A percentile compares a stretch with the other conserved stretches of the same genome.
These are phyloP conservation scores for Tylopilus sp. DNA, from an alignment of 1,284 basidiomycete species.

Conservation along the genomic window DNA sequence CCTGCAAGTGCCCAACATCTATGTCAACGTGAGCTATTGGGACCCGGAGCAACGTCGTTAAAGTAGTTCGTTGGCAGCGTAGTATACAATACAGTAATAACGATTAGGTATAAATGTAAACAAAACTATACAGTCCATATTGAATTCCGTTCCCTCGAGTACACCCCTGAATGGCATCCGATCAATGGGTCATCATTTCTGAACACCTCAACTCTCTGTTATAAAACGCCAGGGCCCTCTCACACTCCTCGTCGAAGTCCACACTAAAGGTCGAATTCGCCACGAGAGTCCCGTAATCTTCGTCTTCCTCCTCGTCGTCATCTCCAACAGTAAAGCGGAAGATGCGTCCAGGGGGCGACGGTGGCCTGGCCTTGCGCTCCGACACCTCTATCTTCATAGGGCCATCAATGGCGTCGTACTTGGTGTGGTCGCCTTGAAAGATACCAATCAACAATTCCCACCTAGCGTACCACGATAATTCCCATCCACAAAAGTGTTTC, in stretches of 20 bases:
- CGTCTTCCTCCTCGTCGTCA: slow-evolving; percentile 25
- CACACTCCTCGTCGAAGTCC: slow-evolving; percentile 30
- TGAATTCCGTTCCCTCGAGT: background rate
- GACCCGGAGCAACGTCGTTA: no score
- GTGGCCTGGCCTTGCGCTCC: background rate
- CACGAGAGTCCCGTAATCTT: slow-evolving; percentile 30
- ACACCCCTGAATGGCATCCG: background rate
- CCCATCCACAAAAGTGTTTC: slow-evolving; percentile 21
- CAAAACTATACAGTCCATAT: slow-evolving; percentile 25
- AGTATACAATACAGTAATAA: slow-evolving; percentile 2
- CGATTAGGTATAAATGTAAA: slow-evolving; percentile 20
- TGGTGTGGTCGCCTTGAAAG: slow-evolving; percentile 19
- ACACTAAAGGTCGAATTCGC: slow-evolving; percentile 17
- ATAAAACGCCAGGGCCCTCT: slow-evolving; percentile 31
- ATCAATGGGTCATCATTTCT: slow-evolving; percentile 3
- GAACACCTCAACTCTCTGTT: slow-evolving; percentile 9
- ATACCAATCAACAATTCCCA: slow-evolving; percentile 31
- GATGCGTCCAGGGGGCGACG: slow-evolving; percentile 4
- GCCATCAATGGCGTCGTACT: background rate
- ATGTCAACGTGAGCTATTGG: no score
- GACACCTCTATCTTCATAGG: background rate
- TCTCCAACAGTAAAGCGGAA: slow-evolving; percentile 13
- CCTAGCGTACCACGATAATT: slow-evolving; percentile 31
- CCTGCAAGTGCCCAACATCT: no score
- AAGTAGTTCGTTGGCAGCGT: slow-evolving; percentile 2